Evolutionary conservation across 805 yeast genomes (phyloP).

Genomic region (Maudiozyma pseudohumilis): DNA sequence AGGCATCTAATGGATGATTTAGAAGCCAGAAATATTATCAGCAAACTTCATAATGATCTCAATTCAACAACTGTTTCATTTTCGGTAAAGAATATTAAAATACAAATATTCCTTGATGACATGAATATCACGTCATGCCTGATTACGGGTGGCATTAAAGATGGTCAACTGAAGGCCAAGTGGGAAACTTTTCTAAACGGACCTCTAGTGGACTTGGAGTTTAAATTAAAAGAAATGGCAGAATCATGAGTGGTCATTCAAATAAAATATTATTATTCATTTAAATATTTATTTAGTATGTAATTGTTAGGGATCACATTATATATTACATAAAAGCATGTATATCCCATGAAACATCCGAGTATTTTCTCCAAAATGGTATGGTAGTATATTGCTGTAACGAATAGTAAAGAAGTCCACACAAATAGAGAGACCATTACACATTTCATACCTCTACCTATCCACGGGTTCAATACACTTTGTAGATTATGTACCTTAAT

Average conservation of each 20-base stretch:
- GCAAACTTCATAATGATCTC: constrained; percentile 15
- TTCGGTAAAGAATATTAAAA: constrained; percentile 2
- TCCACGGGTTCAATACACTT: constrained; percentile 1
- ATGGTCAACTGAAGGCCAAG: constrained; percentile 4
- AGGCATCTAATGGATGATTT: constrained; percentile 11
- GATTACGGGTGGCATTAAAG: constrained; percentile 6
- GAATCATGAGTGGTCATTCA: neutral
- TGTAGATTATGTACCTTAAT: constrained; percentile 8
- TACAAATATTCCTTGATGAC: constrained; percentile 13
- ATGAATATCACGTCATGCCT: constrained; percentile 15
- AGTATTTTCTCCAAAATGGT: constrained; percentile 61
- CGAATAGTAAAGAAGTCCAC: constrained; percentile 52
- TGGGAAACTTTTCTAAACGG: constrained; percentile 17
- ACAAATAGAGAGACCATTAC: constrained; percentile 14
- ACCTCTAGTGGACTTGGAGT: constrained; percentile 13
- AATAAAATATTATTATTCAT: neutral
- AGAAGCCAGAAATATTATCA: constrained; percentile 9
- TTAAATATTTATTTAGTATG: constrained; percentile 4
- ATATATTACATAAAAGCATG: constrained; percentile 41
- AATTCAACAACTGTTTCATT: constrained; percentile 13
- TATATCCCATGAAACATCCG: constrained; percentile 58
- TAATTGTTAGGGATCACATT: constrained; percentile 14
- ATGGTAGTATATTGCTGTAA: constrained; percentile 81
- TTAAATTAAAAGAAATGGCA: constrained; percentile 11
- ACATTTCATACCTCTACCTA: constrained; percentile 4